Percentiles rank a stretch among this genome's conserved stretches.
Conservation (phyloP, 2,329 filamentous ascomycete species). For the Botryotinia calthae region DNA sequence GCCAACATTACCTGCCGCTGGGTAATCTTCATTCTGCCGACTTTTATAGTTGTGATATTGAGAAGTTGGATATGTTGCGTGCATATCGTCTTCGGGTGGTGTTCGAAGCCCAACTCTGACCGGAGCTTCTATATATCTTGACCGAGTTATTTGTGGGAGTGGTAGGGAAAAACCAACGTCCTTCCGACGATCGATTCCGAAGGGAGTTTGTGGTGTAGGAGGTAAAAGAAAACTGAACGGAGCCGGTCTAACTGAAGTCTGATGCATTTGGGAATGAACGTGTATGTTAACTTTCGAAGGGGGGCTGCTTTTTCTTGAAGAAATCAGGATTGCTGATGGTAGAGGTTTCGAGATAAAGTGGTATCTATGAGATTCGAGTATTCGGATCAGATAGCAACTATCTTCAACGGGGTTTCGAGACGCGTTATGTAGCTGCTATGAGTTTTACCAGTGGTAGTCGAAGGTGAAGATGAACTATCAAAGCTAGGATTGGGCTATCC, state of each 20-base stretch:
- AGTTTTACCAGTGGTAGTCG: slow-evolving; percentile 9
- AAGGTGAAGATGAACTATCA: background rate
- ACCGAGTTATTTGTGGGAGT: slow-evolving; percentile 25
- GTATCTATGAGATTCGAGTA: background rate
- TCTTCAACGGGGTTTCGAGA: background rate
- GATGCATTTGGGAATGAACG: slow-evolving; percentile 36
- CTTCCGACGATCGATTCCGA: slow-evolving; percentile 30
- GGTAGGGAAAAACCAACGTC: slow-evolving; percentile 23
- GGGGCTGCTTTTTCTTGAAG: background rate
- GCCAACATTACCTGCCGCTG: slow-evolving; percentile 15
- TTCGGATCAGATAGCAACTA: background rate
- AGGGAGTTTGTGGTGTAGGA: slow-evolving; percentile 23
- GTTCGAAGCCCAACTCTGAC: slow-evolving; percentile 46
- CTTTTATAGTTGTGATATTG: slow-evolving; percentile 48
- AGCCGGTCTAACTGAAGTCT: slow-evolving; percentile 34
- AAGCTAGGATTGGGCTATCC: background rate
- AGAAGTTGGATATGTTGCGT: slow-evolving; percentile 48
- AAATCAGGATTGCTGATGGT: slow-evolving; percentile 10
- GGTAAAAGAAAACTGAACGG: slow-evolving; percentile 36
- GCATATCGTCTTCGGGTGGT: slow-evolving; percentile 53
- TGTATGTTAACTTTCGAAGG: slow-evolving; percentile 8
- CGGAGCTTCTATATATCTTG: slow-evolving; percentile 32
- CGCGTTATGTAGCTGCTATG: slow-evolving; percentile 25
- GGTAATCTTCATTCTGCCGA: slow-evolving; percentile 41
- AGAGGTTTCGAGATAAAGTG: background rate